Conservation (phyloP, 164 flowering plant genomes). For the Aristolochia californica region DNA sequence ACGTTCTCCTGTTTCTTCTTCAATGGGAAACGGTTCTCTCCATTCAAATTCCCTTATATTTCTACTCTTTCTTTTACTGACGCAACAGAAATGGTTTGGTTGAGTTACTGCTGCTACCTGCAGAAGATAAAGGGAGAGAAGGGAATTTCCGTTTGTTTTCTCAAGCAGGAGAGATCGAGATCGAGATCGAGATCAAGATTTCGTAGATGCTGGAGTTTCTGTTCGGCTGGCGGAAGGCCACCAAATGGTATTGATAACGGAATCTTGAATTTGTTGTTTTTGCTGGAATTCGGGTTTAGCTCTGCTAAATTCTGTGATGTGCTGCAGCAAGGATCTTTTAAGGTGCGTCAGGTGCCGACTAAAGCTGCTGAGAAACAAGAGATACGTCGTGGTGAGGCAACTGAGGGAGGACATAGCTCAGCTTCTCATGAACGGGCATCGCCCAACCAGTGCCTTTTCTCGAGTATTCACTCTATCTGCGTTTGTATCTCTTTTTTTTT, state of each 20-base stretch:
- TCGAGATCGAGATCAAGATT: too few relatives aligned
- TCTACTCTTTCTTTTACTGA: neutral
- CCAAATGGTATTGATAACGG: slow-evolving; percentile 5
- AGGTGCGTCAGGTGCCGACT: slow-evolving; percentile 50
- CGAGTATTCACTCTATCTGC: slow-evolving; percentile 26
- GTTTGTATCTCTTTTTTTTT: neutral
- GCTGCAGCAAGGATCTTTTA: slow-evolving; percentile 68
- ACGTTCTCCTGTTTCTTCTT: neutral
- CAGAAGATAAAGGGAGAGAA: neutral
- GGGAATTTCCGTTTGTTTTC: too few relatives aligned
- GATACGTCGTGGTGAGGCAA: slow-evolving; percentile 37
- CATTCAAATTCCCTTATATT: neutral
- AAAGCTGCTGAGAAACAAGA: slow-evolving; percentile 60
- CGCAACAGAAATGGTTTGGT: neutral
- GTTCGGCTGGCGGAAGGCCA: slow-evolving; percentile 11
- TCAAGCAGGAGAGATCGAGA: too few relatives aligned
- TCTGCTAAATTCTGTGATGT: neutral
- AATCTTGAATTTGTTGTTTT: neutral
- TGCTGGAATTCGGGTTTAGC: too few relatives aligned
- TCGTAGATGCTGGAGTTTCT: slow-evolving; percentile 6
- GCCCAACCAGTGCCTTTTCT: slow-evolving; percentile 31
- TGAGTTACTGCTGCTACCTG: neutral
- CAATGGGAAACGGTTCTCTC: neutral
- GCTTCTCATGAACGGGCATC: slow-evolving; percentile 46
- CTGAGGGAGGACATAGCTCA: slow-evolving; percentile 43